Evolutionary conservation across 1,284 basidiomycete species (phyloP).

Genomic region (Filobasidium uniguttulatum): DNA sequence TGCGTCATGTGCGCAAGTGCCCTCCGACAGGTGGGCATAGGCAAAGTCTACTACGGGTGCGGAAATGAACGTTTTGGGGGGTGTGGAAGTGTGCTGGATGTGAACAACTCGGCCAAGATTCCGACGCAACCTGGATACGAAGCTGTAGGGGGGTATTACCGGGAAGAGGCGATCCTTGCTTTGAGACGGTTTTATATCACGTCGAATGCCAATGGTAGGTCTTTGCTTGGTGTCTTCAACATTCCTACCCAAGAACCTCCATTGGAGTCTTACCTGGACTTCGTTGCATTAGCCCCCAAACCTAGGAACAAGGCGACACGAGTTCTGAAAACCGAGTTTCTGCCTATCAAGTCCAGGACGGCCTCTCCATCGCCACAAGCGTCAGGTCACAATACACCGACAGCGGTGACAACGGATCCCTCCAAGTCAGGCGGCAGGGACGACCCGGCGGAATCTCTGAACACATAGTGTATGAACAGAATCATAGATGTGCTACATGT

Average conservation of each 20-base stretch:
- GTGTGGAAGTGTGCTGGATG: constrained; percentile 83
- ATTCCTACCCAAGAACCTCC: background rate
- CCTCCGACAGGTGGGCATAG: constrained; percentile 81
- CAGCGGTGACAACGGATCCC: too few species aligned
- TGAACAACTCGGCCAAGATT: constrained; percentile 56
- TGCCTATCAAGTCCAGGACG: constrained; percentile 21
- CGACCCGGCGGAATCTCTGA: too few species aligned
- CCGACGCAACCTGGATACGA: constrained; percentile 60
- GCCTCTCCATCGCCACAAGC: too few species aligned
- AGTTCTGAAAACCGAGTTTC: constrained; percentile 38
- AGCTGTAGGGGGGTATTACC: constrained; percentile 66
- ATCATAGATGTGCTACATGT: too few species aligned
- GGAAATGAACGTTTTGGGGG: constrained; percentile 96
- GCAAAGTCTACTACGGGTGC: constrained; percentile 82
- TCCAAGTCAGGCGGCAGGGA: too few species aligned
- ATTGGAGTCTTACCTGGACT: background rate
- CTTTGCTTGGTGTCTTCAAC: background rate
- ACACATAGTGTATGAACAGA: too few species aligned
- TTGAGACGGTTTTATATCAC: constrained; percentile 89
- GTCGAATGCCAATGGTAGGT: constrained; percentile 78
- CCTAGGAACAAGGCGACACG: constrained; percentile 36
- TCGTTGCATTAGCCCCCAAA: constrained; percentile 38
- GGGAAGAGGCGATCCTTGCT: constrained; percentile 92
- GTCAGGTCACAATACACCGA: too few species aligned
- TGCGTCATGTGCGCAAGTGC: constrained; percentile 99